Base-by-base conservation (phyloP, 2,329 filamentous ascomycete species). In the Hypoxylon sp. region DNA sequence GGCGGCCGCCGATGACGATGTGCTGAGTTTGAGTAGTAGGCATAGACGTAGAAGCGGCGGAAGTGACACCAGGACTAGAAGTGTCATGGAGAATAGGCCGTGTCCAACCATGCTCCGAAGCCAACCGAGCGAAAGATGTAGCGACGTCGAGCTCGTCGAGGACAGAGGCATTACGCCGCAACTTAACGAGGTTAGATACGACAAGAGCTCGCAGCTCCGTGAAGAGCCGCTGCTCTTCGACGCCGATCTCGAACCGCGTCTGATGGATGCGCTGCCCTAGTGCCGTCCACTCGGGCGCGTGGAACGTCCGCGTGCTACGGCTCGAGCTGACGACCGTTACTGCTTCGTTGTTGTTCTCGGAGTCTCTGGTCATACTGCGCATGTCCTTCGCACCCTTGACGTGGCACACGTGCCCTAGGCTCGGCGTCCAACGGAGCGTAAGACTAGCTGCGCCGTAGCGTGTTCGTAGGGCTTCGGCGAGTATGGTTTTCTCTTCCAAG, bases 131-230 rank as follows among this genome's bases (percentile, higher is more conserved):
- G 76, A 97, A 97, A 0, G 94, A 94, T 61, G 93, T 93, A 2
- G 92, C 88, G 39, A 99, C 92, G 80, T 99, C 96, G 8, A 99
- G 87, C 79, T 98, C 94, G 78, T 98, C 95, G 19, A 99, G 88
- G 0, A 97, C 92, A n/a, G 89, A 87, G 10, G 95, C 94, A 79
- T 98, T 98, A 63, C 92, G 92, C 5, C 96, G 91, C 13, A 99
- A 87, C 75, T 91, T 93, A 70, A 98, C 89, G 2, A 99, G 87
- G 74, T 94, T 95, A 51, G 87, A 82, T 3, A 98, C 90, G 0
- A 98, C 94, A 55, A 88, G 85, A 67, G 90, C 87, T 31, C 95
- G 91, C 8, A 99, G 84, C 4, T 86, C 81, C 63, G 88, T 84
- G 73, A 98, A 94, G 6, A 99, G 91, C 48, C 87, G 86, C 74